Evolutionary conservation across 2,329 filamentous ascomycete genomes (phyloP).

Genomic region (Grosmannia huntii): DNA sequence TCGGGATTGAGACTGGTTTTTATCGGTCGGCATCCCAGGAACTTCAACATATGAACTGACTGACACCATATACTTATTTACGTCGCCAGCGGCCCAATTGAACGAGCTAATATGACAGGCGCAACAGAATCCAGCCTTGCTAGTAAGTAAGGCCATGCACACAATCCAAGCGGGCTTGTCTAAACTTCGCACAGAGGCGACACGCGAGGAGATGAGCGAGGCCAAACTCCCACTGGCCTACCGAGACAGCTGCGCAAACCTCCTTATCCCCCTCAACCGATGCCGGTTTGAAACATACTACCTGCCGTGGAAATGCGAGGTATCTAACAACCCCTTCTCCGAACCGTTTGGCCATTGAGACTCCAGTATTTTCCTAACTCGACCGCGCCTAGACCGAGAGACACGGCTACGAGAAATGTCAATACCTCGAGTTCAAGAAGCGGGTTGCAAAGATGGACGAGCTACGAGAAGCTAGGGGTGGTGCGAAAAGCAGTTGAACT

Average conservation of each 20-base stretch:
- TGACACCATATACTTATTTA: background rate
- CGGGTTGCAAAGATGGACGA: conserved; percentile 98
- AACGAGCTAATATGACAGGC: conserved; percentile 4
- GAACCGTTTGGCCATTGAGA: background rate
- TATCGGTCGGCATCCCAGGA: background rate
- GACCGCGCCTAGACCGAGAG: conserved; percentile 62
- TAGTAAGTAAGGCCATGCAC: background rate
- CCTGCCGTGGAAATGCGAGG: conserved; percentile 94
- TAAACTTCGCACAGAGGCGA: conserved; percentile 43
- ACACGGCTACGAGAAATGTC: conserved; percentile 98
- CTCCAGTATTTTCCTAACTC: background rate
- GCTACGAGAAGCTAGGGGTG: conserved; percentile 66
- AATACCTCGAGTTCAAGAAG: conserved; percentile 98
- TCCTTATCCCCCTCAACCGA: conserved; percentile 89
- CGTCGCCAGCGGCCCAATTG: background rate
- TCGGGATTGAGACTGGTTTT: background rate
- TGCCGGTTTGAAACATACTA: conserved; percentile 90
- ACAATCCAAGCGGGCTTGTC: background rate
- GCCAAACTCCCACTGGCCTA: conserved; percentile 80
- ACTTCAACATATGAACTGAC: background rate
- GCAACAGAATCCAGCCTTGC: conserved; percentile 5
- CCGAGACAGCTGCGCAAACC: conserved; percentile 88
- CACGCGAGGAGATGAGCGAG: conserved; percentile 86
- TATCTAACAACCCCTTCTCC: conserved; percentile 25
- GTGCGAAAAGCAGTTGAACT: conserved; percentile 1